Evolutionary conservation across 2,329 filamentous ascomycete genomes (phyloP).

Genomic region (Coniochaeta hoffmannii): DNA sequence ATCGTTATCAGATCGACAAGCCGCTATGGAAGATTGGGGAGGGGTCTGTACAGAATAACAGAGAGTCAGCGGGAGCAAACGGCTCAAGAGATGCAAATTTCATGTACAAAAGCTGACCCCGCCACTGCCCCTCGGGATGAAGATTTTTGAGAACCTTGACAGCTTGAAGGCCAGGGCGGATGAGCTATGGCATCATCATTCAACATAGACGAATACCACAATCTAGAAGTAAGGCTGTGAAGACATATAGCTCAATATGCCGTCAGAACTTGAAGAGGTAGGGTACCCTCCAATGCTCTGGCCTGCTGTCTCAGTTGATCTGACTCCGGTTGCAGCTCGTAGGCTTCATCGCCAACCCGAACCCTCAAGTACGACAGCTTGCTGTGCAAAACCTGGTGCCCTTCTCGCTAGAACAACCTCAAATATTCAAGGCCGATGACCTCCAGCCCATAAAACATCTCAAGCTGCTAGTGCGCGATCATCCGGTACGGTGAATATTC

Average conservation of each 20-base stretch:
- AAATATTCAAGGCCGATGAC: constrained; percentile 76
- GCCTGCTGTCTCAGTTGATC: neutral
- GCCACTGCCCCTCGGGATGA: neutral
- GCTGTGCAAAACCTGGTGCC: constrained; percentile 83
- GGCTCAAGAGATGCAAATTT: no score
- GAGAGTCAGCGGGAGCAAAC: no score
- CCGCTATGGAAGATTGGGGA: neutral
- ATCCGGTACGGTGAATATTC: constrained; percentile 49
- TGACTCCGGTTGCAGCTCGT: constrained; percentile 56
- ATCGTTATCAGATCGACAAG: neutral
- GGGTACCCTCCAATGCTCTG: neutral
- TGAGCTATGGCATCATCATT: neutral
- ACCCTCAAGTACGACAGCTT: constrained; percentile 80
- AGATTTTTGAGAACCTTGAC: neutral
- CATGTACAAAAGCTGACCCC: neutral
- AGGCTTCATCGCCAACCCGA: constrained; percentile 87
- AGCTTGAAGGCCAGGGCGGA: neutral
- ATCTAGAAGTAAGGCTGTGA: neutral
- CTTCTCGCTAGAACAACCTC: constrained; percentile 65
- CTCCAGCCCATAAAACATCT: constrained; percentile 77
- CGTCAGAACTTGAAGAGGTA: constrained; percentile 18
- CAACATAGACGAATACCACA: neutral
- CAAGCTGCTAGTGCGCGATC: constrained; percentile 79
- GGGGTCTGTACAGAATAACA: neutral
- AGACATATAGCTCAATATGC: constrained; percentile 41